These are phyloP conservation scores for Mucor velutinosus DNA, from an alignment of 371 early-diverging fungal genomes.

Conservation along the genomic window DNA sequence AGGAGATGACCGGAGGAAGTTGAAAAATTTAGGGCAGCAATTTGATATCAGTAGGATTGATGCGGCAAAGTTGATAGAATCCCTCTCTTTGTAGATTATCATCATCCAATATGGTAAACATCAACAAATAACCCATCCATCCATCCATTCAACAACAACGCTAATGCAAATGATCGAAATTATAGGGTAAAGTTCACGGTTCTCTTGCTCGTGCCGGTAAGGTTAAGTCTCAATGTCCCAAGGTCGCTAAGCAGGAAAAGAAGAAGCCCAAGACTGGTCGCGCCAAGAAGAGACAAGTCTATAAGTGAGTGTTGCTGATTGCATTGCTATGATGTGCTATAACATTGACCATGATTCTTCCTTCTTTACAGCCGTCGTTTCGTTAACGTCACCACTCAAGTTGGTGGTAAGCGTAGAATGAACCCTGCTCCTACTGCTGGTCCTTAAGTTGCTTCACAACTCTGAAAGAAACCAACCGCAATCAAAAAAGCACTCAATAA, in stretches of 20 bases:
- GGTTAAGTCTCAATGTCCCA: conserved; percentile 99
- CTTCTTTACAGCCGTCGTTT: conserved; percentile 75
- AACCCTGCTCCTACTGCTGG: conserved; percentile 70
- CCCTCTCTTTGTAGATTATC: conserved; percentile 27
- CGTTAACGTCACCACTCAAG: conserved; percentile 87
- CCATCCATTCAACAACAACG: conserved; percentile 6
- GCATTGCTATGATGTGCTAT: neutral
- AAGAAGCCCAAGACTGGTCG: conserved; percentile 93
- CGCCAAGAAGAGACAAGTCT: conserved; percentile 97
- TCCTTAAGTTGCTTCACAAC: conserved; percentile 34
- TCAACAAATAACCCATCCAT: conserved; percentile 11
- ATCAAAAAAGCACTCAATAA: neutral
- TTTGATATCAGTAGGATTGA: neutral
- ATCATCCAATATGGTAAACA: conserved; percentile 33
- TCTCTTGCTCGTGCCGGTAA: conserved; percentile 99
- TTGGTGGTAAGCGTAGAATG: conserved; percentile 91
- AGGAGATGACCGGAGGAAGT: neutral
- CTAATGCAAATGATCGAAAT: neutral
- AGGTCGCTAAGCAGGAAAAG: conserved; percentile 98
- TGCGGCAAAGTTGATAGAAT: neutral
- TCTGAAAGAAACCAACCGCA: neutral
- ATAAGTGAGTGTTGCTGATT: conserved; percentile 46
- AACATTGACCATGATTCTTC: neutral
- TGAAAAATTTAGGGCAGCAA: neutral
- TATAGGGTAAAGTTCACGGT: conserved; percentile 99